A percentile compares a stretch with the other conserved stretches of the same genome.
Conservation (phyloP, 495 filamentous ascomycete genomes). For the Aspergillus egyptiacus region DNA sequence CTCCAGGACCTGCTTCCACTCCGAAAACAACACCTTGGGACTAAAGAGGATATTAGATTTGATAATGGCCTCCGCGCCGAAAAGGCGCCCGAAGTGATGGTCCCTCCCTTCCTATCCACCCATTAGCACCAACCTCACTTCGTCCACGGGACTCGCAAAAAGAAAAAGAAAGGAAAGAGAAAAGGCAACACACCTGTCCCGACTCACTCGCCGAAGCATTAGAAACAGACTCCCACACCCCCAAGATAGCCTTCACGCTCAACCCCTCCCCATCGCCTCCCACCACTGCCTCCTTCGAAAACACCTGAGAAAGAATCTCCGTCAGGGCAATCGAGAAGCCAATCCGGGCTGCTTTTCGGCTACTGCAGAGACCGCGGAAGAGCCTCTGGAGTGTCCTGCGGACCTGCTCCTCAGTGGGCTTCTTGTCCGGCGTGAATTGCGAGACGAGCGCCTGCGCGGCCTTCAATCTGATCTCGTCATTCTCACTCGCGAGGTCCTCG, state of each 20-base stretch:
- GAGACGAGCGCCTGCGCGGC: conserved; percentile 42
- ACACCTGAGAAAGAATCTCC: conserved; percentile 64
- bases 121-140: conserved; percentile 9
- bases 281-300: conserved; percentile 12
- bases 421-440: conserved; percentile 41
- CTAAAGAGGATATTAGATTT: conserved; percentile 66
- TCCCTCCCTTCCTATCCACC: conserved; percentile 70
- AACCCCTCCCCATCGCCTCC: conserved; percentile 31
- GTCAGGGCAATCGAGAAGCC: conserved; percentile 90
- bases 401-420: conserved; percentile 36
- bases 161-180: background rate
- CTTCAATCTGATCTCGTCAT: conserved; percentile 46
- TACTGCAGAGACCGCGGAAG: conserved; percentile 83
- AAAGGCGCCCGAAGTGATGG: conserved; percentile 75
- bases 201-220: conserved; percentile 55
- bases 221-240: conserved; percentile 64
- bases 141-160: background rate
- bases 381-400: conserved; percentile 53
- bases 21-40: conserved; percentile 35
- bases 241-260: conserved; percentile 46
- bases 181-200: conserved; percentile 46
- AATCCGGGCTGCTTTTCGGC: conserved; percentile 78
- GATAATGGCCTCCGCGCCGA: conserved; percentile 79
- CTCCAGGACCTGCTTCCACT: conserved; percentile 56
- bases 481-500: conserved; percentile 49